Base-by-base conservation (phyloP, 2,329 filamentous ascomycete genomes). In the Pseudogymnoascus sp. region DNA sequence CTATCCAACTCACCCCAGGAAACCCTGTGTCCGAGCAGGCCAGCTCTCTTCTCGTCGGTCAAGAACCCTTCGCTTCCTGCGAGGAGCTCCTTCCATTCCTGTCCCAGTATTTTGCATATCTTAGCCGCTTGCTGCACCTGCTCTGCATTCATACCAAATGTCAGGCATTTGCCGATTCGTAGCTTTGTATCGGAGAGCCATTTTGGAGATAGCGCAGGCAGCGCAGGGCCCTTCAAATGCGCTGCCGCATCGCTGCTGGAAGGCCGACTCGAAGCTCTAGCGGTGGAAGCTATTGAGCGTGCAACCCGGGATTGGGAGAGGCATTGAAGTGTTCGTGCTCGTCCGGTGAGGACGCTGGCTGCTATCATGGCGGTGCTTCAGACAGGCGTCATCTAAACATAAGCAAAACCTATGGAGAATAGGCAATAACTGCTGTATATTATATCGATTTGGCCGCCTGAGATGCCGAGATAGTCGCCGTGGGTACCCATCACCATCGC, bases 1-100 rank as follows among this genome's bases (percentile, higher is more conserved):
- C 74, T 77, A 67, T 85, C 90, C 88, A 92, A 91, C 73, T 96
- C 91, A 31, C 91, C 92, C 91, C 90, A 96, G 0, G 85, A 86
- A 23, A 96, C 87, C 66, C 81, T 80, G 64, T 90, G 86, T 61
- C 81, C 78, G 66, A 85, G 83, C 35, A 93, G 71, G 0, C 89
- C 84, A 52, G 81, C 83, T 60, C 85, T 79, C 67, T 83, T 80
- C 64, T 81, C 78, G 9, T 79, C 82, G 0, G 87, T 89, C 66
- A 95, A 74, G 72, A 86, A 96, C 0, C 91, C 90, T 70, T 93
- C 88, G 63, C 85, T 86, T 0, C 89, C 90, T 0, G 87, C 89
- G 31, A 89, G 76, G 63, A 95, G 76, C 67, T 85, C 83, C 45
- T 88, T 79, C 91, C 91, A 95, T 66, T 91, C 85, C 7, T 71